phyloP scores from a whole-genome alignment of 192 early-diverging fungal species.

The Gryganskiella cystojenkinii region DNA sequence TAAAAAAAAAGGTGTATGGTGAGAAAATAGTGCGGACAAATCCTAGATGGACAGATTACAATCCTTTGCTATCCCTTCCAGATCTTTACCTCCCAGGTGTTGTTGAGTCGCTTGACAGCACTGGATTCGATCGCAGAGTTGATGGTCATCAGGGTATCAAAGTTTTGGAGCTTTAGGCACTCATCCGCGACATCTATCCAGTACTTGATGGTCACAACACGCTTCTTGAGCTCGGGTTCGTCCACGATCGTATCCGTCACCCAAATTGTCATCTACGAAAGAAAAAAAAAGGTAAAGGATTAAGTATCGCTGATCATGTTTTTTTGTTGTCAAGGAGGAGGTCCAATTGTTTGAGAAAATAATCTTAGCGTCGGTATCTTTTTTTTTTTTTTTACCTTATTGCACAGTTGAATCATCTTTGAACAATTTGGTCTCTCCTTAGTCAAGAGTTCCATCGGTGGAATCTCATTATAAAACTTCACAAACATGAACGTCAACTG shows the following conservation, averaged over 20 bases:
- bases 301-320: constrained; percentile 63
- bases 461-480: constrained; percentile 72
- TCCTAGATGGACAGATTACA: background rate
- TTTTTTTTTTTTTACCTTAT: constrained; percentile 66
- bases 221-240: constrained; percentile 75
- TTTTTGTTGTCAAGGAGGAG: too few relatives aligned
- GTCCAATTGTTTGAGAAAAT: too few relatives aligned
- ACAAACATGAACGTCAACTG: constrained; percentile 88
- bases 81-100: constrained; percentile 48
- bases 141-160: constrained; percentile 43
- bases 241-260: constrained; percentile 77
- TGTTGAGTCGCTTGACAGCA: constrained; percentile 34
- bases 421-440: constrained; percentile 68
- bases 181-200: constrained; percentile 81
- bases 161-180: constrained; percentile 47
- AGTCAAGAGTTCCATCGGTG: constrained; percentile 77
- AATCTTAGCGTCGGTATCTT: too few relatives aligned
- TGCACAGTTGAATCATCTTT: constrained; percentile 72
- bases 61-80: background rate
- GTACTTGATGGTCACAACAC: constrained; percentile 75
- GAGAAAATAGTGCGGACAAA: too few relatives aligned
- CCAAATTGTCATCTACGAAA: constrained; percentile 51
- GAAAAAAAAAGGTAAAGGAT: background rate
- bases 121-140: constrained; percentile 43
- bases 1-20: background rate